Base-by-base conservation (phyloP, 129 eudicot genomes). In the Mikania micrantha region DNA sequence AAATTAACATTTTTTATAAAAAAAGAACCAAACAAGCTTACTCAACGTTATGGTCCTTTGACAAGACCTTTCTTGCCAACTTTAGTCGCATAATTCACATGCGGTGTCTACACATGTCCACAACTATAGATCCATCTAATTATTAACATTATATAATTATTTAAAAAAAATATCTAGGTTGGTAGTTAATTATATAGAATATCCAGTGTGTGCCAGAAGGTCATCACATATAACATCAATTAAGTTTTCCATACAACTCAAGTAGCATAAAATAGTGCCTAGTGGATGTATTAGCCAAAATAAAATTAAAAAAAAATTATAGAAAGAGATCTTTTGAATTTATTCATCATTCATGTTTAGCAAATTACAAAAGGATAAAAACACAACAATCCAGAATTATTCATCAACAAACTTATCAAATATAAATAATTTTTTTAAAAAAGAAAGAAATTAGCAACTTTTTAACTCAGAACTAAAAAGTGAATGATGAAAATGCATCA, bases 1-100 rank as follows among this genome's bases (percentile, higher is more conserved):
- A 34, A 34, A 34, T 34, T 34, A 0, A 5, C 7, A 41, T 4
- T 38, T 20, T 11, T 65, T 45, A 44, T 27, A 24, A 29, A 22
- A 12, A 3, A 2, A 2, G n/a, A n/a, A n/a, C n/a, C n/a, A n/a
- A n/a, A n/a, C n/a, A n/a, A n/a, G n/a, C n/a, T n/a, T n/a, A n/a
- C n/a, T n/a, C n/a, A n/a, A n/a, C n/a, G n/a, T n/a, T n/a, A n/a
- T 61, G 31, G 40, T 25, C 9, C 41, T 25, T 63, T 62, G 77
- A 63, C 54, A 62, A 16, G 77, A 72, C 47, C 53, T 42, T 50
- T 49, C 22, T 38, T 73, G 71, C 71, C 64, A 65, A 32, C 78
- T 73, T 72, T 50, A 24, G 9, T 24, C 42, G 19, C 4, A 53
- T 74, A 52, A 28, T 53, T 64, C 58, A 74, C 47, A 64, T 52